phyloP scores from a whole-genome alignment of 345 rosid genomes.

The Linum trigynum region DNA sequence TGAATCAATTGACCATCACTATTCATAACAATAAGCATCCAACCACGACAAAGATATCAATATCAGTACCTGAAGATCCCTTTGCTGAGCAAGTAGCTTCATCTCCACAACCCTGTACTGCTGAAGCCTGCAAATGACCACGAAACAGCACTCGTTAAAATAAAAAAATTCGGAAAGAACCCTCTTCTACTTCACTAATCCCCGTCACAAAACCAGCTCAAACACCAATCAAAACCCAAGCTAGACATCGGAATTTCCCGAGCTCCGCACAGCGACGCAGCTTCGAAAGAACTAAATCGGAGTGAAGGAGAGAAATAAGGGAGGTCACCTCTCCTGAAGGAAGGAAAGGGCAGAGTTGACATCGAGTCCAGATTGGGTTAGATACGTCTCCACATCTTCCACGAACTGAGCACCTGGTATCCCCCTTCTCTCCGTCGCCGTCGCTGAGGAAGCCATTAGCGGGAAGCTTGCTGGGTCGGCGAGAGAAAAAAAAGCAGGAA shows the following conservation, averaged over 20 bases:
- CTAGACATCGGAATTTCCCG: background rate
- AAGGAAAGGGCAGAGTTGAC: slow-evolving; percentile 75
- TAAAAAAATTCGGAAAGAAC: background rate
- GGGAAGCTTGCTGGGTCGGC: slow-evolving; percentile 1
- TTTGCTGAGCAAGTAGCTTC: slow-evolving; percentile 88
- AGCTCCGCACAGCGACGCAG: background rate
- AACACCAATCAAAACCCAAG: background rate
- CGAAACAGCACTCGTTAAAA: background rate
- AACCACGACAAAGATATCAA: background rate
- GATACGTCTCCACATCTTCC: slow-evolving; percentile 71
- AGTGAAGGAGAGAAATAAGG: slow-evolving; percentile 1
- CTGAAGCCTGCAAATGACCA: slow-evolving; percentile 48
- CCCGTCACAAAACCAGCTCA: too few relatives aligned
- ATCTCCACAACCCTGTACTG: slow-evolving; percentile 78
- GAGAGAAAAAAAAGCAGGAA: slow-evolving; percentile 2
- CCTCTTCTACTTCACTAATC: too few relatives aligned
- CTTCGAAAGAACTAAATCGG: background rate
- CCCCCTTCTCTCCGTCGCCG: slow-evolving; percentile 71
- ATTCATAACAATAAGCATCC: background rate
- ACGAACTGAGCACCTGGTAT: slow-evolving; percentile 83
- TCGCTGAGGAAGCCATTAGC: slow-evolving; percentile 6
- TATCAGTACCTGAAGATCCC: slow-evolving; percentile 31
- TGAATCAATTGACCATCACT: background rate
- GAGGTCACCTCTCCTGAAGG: slow-evolving; percentile 73
- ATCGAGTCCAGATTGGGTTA: slow-evolving; percentile 57